phyloP scores from a whole-genome alignment of 2,329 filamentous ascomycete genomes.

The Coniochaeta sp. region DNA sequence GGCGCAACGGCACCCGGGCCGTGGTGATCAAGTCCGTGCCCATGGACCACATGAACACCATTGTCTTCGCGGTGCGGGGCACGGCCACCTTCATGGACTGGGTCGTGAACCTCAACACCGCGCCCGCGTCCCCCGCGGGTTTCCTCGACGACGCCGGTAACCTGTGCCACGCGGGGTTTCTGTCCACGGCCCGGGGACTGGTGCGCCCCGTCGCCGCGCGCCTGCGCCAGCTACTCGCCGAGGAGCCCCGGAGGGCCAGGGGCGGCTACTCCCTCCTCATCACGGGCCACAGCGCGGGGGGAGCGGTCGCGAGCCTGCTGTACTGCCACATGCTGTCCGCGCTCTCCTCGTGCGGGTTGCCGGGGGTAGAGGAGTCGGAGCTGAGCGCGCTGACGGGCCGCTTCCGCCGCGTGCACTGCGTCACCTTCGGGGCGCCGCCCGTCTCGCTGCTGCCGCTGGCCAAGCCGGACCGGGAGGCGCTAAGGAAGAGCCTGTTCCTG shows the following conservation, averaged over 20 bases:
- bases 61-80: constrained; percentile 79
- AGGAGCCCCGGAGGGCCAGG: constrained; percentile 61
- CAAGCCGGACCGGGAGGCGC: constrained; percentile 42
- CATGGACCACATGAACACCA: constrained; percentile 68
- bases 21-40: constrained; percentile 79
- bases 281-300: constrained; percentile 81
- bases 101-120: constrained; percentile 72
- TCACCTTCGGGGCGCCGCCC: constrained; percentile 80
- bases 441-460: constrained; percentile 63
- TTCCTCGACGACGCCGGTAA: constrained; percentile 77
- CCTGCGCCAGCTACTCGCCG: constrained; percentile 61
- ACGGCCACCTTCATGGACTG: constrained; percentile 78
- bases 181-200: constrained; percentile 71
- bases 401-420: constrained; percentile 76
- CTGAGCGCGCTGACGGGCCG: constrained; percentile 60
- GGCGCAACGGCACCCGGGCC: constrained; percentile 69
- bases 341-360: too few relatives aligned
- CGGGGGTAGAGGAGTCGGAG: constrained; percentile 51
- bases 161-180: constrained; percentile 73
- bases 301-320: constrained; percentile 72
- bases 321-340: constrained; percentile 74
- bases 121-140: constrained; percentile 54
- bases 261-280: constrained; percentile 66
- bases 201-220: constrained; percentile 63
- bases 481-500: constrained; percentile 66